Evolutionary conservation across 2,329 filamentous ascomycete species (phyloP).

Genomic region (Botrytis squamosa): DNA sequence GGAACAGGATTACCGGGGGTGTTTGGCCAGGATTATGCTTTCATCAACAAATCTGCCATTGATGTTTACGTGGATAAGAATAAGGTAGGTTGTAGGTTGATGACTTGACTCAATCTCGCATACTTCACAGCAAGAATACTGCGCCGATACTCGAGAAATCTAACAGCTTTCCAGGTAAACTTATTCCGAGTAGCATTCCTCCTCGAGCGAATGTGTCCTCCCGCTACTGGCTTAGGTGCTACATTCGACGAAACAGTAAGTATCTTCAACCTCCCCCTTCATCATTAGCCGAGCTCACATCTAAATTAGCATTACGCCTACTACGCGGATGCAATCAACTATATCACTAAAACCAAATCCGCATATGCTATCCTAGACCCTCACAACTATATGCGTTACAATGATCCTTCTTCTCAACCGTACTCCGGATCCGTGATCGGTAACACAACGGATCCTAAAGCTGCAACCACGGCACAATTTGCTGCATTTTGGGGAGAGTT

Average conservation of each 20-base stretch:
- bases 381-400: constrained; percentile 56
- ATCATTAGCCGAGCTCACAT: not conserved
- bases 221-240: constrained; percentile 46
- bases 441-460: constrained; percentile 45
- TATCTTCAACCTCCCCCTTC: not conserved
- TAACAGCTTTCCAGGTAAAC: constrained; percentile 39
- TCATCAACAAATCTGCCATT: constrained; percentile 48
- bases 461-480: constrained; percentile 49
- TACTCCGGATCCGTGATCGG: constrained; percentile 50
- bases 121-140: no score
- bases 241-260: constrained; percentile 50
- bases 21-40: constrained; percentile 51
- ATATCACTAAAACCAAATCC: constrained; percentile 49
- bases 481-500: constrained; percentile 51
- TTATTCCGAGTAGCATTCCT: constrained; percentile 51
- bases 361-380: constrained; percentile 50
- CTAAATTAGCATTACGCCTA: constrained; percentile 43
- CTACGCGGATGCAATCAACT: constrained; percentile 49
- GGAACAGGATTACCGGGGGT: constrained; percentile 49
- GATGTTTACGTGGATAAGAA: constrained; percentile 49
- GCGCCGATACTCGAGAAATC: not conserved
- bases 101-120: no score
- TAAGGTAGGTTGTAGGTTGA: constrained; percentile 40
- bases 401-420: constrained; percentile 50
- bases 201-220: constrained; percentile 51